Percentiles rank a stretch among this genome's conserved stretches.
Conservation (phyloP, 345 rosid species). For the Eucalyptus tenuipes region DNA sequence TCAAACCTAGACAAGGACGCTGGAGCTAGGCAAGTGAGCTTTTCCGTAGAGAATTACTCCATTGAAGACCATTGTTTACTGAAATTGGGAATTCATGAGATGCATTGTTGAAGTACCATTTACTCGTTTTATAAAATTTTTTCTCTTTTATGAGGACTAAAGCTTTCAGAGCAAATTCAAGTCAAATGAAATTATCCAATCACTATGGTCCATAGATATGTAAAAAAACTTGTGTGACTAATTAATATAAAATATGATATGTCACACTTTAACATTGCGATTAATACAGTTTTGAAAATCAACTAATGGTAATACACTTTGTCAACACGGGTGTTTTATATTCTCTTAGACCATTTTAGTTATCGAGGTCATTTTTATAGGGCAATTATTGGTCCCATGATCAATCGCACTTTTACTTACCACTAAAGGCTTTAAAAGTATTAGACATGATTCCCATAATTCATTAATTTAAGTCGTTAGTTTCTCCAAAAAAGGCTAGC, state of each 20-base stretch:
- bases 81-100: background rate
- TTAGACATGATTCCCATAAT: background rate
- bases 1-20: background rate
- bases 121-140: background rate
- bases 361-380: background rate
- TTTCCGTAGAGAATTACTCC: background rate
- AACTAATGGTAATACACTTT: background rate
- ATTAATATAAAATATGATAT: background rate
- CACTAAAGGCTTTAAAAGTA: background rate
- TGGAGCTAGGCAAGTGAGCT: background rate
- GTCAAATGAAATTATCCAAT: background rate
- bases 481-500: background rate
- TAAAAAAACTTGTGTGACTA: background rate
- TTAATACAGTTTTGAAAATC: background rate
- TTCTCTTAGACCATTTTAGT: background rate
- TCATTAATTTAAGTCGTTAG: background rate
- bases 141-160: background rate
- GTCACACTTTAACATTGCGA: background rate
- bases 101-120: background rate
- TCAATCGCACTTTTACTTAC: background rate
- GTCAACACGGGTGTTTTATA: background rate
- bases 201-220: background rate
- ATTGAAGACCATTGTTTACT: background rate
- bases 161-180: background rate
- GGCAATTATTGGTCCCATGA: background rate